Evolutionary conservation across 2,329 filamentous ascomycete genomes (phyloP).

Genomic region (Emydomyces testavorans): DNA sequence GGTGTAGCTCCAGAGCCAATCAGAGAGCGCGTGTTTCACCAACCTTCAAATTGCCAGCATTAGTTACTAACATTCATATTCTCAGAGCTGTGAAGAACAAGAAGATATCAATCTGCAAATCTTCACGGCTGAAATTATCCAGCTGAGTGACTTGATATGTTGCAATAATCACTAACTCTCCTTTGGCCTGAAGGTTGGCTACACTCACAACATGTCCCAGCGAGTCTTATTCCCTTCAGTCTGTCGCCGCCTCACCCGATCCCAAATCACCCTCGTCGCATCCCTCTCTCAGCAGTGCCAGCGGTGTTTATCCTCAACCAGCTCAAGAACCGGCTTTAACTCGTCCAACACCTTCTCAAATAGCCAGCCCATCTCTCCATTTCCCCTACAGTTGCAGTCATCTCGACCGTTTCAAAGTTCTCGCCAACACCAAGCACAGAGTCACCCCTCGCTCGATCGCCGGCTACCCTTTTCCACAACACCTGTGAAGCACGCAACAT

Average conservation of each 20-base stretch:
- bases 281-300: slow-evolving; percentile 11
- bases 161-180: too few species aligned
- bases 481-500: slow-evolving; percentile 27
- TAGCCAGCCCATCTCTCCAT: background rate
- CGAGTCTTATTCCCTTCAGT: slow-evolving; percentile 21
- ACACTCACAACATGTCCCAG: slow-evolving; percentile 23
- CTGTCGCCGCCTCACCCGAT: slow-evolving; percentile 20
- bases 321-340: slow-evolving; percentile 18
- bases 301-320: slow-evolving; percentile 18
- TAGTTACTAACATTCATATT: background rate
- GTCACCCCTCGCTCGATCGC: slow-evolving; percentile 14
- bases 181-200: background rate
- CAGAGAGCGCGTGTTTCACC: background rate
- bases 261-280: slow-evolving; percentile 9
- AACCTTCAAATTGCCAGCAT: background rate
- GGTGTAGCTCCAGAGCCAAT: slow-evolving; percentile 4
- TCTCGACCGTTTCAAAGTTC: background rate
- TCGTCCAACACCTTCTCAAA: background rate
- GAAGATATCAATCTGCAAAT: background rate
- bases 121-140: background rate
- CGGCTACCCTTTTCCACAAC: slow-evolving; percentile 29
- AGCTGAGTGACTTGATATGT: background rate
- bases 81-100: background rate
- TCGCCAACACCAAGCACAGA: background rate
- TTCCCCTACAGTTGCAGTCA: background rate